Percentiles rank a stretch among this genome's conserved stretches.
Conservation (phyloP, 768 basidiomycete genomes). For the Boletus rex-veris region DNA sequence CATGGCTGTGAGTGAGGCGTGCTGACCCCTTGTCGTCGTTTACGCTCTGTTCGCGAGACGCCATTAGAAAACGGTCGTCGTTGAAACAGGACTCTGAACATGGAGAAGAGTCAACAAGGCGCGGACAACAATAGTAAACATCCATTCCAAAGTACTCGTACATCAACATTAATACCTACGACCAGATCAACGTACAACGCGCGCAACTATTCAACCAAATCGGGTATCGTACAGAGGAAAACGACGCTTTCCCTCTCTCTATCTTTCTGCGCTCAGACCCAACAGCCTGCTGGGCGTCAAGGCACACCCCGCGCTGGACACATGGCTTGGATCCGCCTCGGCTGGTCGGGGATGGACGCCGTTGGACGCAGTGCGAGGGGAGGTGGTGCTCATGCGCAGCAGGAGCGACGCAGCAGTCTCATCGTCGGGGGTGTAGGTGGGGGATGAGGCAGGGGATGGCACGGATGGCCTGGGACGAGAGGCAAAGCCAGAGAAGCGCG, state of each 20-base stretch:
- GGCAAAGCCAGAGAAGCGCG: constrained; percentile 22
- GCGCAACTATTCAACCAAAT: no score
- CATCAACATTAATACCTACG: background rate
- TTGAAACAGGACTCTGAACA: background rate
- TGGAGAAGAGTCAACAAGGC: background rate
- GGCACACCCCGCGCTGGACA: constrained; percentile 5
- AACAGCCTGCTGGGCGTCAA: constrained; percentile 27
- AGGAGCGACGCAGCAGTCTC: constrained; percentile 66
- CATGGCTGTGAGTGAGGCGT: background rate
- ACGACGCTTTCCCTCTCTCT: background rate
- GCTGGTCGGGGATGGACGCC: background rate
- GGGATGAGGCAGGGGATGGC: constrained; percentile 19
- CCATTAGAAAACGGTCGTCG: no score
- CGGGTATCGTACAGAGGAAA: constrained; percentile 1
- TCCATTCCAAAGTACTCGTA: background rate
- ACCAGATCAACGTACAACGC: background rate
- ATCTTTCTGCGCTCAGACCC: constrained; percentile 20
- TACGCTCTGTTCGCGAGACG: constrained; percentile 55
- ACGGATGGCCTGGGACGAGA: constrained; percentile 16
- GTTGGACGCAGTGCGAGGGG: constrained; percentile 6
- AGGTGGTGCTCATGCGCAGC: constrained; percentile 51
- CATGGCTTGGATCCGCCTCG: background rate
- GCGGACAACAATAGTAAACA: background rate
- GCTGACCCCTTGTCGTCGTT: constrained; percentile 65
- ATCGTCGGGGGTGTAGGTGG: constrained; percentile 50